Evolutionary conservation across 2,329 filamentous ascomycete genomes (phyloP).

Genomic region (Colletotrichum simmondsii): DNA sequence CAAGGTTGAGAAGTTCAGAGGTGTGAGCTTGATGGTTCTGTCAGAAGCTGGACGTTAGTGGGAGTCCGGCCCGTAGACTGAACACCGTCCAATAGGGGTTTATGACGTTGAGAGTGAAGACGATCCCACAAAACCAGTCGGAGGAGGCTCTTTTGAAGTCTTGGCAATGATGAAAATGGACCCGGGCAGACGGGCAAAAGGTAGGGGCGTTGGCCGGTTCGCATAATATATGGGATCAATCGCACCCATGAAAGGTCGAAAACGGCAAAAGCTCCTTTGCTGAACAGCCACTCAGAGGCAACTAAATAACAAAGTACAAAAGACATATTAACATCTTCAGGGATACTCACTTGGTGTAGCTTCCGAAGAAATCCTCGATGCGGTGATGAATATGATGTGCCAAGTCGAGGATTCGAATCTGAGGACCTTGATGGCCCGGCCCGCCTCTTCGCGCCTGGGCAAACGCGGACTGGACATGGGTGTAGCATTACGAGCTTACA

Average conservation of each 20-base stretch:
- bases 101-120: too few species aligned
- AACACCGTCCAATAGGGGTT: too few species aligned
- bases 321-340: not conserved
- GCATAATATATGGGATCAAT: not conserved
- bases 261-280: not conserved
- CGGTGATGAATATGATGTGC: not conserved
- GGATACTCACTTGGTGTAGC: not conserved
- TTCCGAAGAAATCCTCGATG: not conserved
- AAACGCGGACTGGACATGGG: not conserved
- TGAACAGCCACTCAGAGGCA: not conserved
- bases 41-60: too few species aligned
- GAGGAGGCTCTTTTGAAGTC: not conserved
- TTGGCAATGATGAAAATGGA: not conserved
- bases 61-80: too few species aligned
- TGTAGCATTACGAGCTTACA: not conserved
- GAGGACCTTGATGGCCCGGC: slow-evolving; percentile 33
- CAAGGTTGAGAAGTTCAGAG: not conserved
- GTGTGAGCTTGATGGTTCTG: too few species aligned
- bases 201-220: not conserved
- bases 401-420: not conserved
- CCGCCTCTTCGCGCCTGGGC: slow-evolving; percentile 23
- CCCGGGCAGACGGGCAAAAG: not conserved
- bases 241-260: not conserved
- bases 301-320: not conserved
- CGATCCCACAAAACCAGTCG: not conserved